Conservation (phyloP, 768 basidiomycete genomes). For the Suillus plorans region DNA sequence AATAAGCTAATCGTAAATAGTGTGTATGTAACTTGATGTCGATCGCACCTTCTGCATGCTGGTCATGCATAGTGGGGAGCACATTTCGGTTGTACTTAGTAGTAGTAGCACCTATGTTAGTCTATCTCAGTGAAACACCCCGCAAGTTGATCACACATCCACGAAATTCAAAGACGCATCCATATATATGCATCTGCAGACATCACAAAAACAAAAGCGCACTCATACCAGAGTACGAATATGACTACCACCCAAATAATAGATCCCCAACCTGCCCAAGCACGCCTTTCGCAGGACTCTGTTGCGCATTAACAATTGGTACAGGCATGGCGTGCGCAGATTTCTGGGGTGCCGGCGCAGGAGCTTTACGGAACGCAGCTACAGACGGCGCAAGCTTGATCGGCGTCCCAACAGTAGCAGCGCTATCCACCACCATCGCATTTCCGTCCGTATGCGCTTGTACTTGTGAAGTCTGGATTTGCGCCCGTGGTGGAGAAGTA, state of each 20-base stretch:
- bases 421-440: slow-evolving; percentile 49
- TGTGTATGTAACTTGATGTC: neutral
- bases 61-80: neutral
- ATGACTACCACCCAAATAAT: slow-evolving; percentile 77
- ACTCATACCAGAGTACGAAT: neutral
- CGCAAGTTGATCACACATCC: neutral
- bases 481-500: slow-evolving; percentile 8
- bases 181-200: neutral
- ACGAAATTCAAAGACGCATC: neutral
- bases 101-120: no score
- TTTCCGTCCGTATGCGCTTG: slow-evolving; percentile 21
- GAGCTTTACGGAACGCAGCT: slow-evolving; percentile 65
- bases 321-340: slow-evolving; percentile 12
- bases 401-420: slow-evolving; percentile 62
- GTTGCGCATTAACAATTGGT: slow-evolving; percentile 18
- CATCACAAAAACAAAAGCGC: neutral
- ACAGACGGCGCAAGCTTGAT: slow-evolving; percentile 70
- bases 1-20: neutral
- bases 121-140: neutral
- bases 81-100: neutral
- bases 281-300: slow-evolving; percentile 53
- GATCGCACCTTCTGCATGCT: neutral
- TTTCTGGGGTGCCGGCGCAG: slow-evolving; percentile 27
- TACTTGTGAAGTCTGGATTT: slow-evolving; percentile 7
- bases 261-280: slow-evolving; percentile 77